Evolutionary conservation across 495 filamentous ascomycete species (phyloP).

Genomic region (Penicillium coprophilum): DNA sequence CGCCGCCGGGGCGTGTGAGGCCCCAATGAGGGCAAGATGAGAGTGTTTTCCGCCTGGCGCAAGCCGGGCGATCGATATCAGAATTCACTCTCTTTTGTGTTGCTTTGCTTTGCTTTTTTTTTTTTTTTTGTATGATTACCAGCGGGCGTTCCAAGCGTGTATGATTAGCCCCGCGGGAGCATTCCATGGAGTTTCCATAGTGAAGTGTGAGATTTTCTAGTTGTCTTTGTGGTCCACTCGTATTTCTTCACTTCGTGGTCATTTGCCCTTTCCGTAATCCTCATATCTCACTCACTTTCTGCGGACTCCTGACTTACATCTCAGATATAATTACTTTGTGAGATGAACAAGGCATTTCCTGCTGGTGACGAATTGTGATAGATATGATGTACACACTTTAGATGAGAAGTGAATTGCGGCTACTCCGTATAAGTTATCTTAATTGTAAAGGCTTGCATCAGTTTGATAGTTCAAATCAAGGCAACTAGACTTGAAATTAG

Average conservation of each 20-base stretch:
- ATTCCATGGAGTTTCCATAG: constrained; percentile 10
- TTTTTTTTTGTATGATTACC: constrained; percentile 1
- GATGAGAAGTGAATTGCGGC: too few relatives aligned
- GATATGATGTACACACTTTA: background rate
- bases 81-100: too few relatives aligned
- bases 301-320: background rate
- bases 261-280: too few relatives aligned
- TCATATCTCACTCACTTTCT: background rate
- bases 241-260: background rate
- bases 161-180: constrained; percentile 10
- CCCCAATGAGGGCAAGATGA: background rate
- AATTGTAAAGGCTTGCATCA: too few relatives aligned
- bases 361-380: background rate
- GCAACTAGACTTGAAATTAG: too few relatives aligned
- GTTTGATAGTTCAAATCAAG: too few relatives aligned
- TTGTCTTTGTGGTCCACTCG: background rate
- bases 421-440: too few relatives aligned
- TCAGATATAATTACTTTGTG: background rate
- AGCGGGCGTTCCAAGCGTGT: constrained; percentile 11
- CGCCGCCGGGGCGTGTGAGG: constrained; percentile 1
- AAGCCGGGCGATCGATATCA: background rate
- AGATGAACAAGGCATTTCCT: background rate
- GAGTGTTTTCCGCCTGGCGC: background rate
- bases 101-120: background rate
- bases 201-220: background rate